phyloP scores from a whole-genome alignment of 305 asterid species.

The Fraxinus sp. region DNA sequence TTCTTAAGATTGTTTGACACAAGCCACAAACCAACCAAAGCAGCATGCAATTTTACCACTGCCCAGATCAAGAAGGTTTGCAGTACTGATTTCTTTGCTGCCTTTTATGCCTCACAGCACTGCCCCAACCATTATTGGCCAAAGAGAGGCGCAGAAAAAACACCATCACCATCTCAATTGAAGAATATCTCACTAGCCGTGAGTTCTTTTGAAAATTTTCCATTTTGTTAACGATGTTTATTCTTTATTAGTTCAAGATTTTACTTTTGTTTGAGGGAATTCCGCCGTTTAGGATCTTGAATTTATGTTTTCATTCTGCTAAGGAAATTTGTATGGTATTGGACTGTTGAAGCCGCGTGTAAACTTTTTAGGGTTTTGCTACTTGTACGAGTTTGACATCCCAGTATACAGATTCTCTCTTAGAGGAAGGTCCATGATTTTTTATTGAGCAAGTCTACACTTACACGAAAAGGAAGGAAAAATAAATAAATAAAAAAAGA shows the following conservation, averaged over 20 bases:
- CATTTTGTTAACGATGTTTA: not conserved
- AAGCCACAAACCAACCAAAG: constrained; percentile 14
- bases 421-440: too few species aligned
- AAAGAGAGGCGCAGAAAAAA: constrained; percentile 84
- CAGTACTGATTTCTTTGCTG: constrained; percentile 52
- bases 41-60: constrained; percentile 27
- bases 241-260: not conserved
- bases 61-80: constrained; percentile 73
- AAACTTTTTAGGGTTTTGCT: not conserved
- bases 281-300: not conserved
- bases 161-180: constrained; percentile 50
- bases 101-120: constrained; percentile 45
- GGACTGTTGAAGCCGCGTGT: not conserved
- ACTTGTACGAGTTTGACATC: too few species aligned
- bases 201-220: constrained; percentile 25
- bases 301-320: not conserved
- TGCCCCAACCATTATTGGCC: constrained; percentile 62
- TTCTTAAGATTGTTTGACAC: constrained; percentile 21
- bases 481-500: too few species aligned
- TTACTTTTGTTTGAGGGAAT: not conserved
- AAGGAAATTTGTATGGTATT: not conserved
- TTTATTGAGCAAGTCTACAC: too few species aligned
- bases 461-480: too few species aligned
- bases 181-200: constrained; percentile 65
- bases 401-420: too few species aligned